Conservation (phyloP, 371 early-diverging fungal species). For the Circinella minor region DNA sequence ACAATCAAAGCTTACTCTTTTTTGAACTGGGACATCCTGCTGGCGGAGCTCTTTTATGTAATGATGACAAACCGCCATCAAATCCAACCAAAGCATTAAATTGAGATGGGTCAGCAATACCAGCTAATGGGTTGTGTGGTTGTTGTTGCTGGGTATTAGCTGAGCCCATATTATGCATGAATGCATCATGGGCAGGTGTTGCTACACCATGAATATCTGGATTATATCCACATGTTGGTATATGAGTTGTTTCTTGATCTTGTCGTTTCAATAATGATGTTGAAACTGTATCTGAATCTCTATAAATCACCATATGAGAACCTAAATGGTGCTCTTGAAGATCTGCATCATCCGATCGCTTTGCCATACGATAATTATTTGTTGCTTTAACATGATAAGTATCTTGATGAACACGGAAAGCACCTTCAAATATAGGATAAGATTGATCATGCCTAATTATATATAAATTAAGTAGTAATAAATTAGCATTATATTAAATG, state of each 20-base stretch:
- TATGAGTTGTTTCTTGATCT: conserved; percentile 7
- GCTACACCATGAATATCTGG: conserved; percentile 13
- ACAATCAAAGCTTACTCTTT: conserved; percentile 32
- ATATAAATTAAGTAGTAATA: neutral
- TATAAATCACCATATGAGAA: conserved; percentile 67
- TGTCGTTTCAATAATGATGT: conserved; percentile 18
- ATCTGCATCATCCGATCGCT: conserved; percentile 64
- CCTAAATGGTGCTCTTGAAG: conserved; percentile 13
- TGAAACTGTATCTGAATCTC: conserved; percentile 65
- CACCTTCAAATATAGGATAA: conserved; percentile 67
- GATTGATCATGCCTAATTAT: conserved; percentile 29
- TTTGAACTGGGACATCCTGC: conserved; percentile 47
- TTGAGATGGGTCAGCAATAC: neutral
- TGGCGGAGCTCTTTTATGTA: conserved; percentile 39
- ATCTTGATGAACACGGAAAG: conserved; percentile 64
- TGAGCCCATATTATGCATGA: neutral
- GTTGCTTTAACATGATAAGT: conserved; percentile 68
- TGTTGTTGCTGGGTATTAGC: neutral
- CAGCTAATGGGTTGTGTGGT: neutral
- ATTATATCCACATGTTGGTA: conserved; percentile 41
- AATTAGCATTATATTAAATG: too few species aligned
- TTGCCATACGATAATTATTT: conserved; percentile 61
- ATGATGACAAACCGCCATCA: conserved; percentile 1
- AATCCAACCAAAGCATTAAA: neutral
- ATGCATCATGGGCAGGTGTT: too few species aligned